Percentiles rank a stretch among this genome's conserved stretches.
phyloP scores from a whole-genome alignment of 1,139 yeast genomes.

The Waltiozyma solani region DNA sequence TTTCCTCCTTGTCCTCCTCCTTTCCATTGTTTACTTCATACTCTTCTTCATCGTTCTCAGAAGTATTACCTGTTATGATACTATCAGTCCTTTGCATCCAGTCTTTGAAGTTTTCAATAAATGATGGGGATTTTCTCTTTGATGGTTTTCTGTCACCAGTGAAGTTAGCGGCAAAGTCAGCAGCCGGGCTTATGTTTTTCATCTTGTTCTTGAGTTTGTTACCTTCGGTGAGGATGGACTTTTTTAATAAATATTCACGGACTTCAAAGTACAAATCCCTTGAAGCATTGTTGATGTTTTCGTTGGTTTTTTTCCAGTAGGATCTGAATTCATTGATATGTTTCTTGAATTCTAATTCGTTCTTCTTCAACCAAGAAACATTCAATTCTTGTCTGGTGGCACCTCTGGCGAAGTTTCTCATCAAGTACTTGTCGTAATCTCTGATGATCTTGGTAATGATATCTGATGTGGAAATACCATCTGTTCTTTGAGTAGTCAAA shows the following conservation, averaged over 20 bases:
- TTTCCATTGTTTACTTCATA: neutral
- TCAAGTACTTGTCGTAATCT: constrained; percentile 91
- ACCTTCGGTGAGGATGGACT: constrained; percentile 23
- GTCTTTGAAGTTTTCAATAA: constrained; percentile 54
- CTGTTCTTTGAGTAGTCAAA: constrained; percentile 90
- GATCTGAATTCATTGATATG: constrained; percentile 82
- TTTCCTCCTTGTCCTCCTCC: too few species aligned
- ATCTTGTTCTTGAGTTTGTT: constrained; percentile 4
- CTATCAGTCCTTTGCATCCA: constrained; percentile 46
- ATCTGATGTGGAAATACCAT: constrained; percentile 92
- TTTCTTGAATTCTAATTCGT: constrained; percentile 87
- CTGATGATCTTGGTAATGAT: constrained; percentile 90
- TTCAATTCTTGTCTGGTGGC: constrained; percentile 93
- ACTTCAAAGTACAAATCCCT: constrained; percentile 79
- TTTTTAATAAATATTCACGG: constrained; percentile 55
- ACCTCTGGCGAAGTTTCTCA: constrained; percentile 96
- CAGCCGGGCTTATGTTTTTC: constrained; percentile 31
- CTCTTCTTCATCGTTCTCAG: neutral
- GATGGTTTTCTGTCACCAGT: constrained; percentile 13
- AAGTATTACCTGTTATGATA: neutral
- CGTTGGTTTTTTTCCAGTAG: constrained; percentile 69
- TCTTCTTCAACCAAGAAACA: constrained; percentile 94
- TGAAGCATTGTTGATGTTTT: constrained; percentile 62
- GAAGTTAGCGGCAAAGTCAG: constrained; percentile 51
- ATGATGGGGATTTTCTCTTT: constrained; percentile 24